Evolutionary conservation across 495 filamentous ascomycete species (phyloP), one percentile per base, ranked within the genome.

Genomic region (Beverwykella pulmonaria): DNA sequence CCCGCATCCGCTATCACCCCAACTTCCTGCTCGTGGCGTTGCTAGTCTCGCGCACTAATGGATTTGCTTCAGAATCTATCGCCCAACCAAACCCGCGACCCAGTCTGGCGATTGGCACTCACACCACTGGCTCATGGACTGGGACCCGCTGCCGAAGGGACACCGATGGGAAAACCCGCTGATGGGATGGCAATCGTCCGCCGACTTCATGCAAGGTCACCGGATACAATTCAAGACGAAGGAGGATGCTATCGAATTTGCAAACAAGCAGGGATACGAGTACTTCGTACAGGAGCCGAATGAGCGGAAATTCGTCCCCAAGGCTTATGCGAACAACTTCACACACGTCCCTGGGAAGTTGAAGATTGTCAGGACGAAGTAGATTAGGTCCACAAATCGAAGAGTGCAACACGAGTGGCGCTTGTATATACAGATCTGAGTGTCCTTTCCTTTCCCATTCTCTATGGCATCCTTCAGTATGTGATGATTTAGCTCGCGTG

Each of bases 281-380:
- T 99, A 97, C 78, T 97, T 96, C 78, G 91, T 98, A 22, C 94
- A 98, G 81, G 94, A 98, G 80, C 93, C 93, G 5, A 97, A 97
- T 72, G 85, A 86, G 80, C 84, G 94, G 75, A 87, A 85, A 64
- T 87, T 97, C 63, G 82, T 88, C 12, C 90, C 92, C 46, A 98
- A 99, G 83, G 89, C 90, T 49, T 99, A 99, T 78, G 92, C 94
- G 34, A 94, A 95, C 78, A 97, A 98, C 81, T 99, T 98, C 77
- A 66, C 91, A 71, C 89, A 96, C 79, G 85, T 86, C 56, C 81
- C 89, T 12, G 89, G 86, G 79, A 92, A 91, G 84, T 79, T 99
- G 74, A 98, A 97, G 84, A 84, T 90, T 70, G 88, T 98, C 75
- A 83, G 90, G 77, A 94, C 94, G 67, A 99, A 99, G 84, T 99